Conservation (phyloP, 1,284 basidiomycete species). For the Puccinia novopanici region DNA sequence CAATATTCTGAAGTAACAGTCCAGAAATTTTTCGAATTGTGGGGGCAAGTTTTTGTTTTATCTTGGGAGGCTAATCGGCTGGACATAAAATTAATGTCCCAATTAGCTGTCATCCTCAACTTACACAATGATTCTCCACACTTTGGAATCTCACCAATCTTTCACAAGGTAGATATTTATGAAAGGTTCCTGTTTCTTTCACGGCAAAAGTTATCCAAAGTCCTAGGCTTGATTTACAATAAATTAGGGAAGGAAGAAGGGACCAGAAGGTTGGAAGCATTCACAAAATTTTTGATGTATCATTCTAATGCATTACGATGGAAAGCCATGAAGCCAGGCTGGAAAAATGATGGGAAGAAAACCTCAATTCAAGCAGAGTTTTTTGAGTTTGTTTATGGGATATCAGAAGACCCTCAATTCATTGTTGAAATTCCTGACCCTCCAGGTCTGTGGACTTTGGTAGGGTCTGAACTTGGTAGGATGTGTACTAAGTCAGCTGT, state of each 20-base stretch:
- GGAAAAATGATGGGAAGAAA: no score
- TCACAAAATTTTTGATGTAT: not conserved
- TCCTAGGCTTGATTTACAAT: not conserved
- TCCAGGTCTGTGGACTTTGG: not conserved
- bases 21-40: not conserved
- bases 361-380: not conserved
- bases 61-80: not conserved
- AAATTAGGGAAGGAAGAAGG: constrained; percentile 10
- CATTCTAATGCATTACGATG: not conserved
- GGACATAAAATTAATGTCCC: not conserved
- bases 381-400: not conserved
- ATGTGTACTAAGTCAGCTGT: not conserved
- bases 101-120: not conserved
- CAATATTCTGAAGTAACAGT: not conserved
- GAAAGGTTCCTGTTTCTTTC: not conserved
- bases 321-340: not conserved
- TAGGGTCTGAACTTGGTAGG: no score
- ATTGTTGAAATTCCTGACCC: not conserved
- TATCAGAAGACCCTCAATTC: not conserved
- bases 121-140: not conserved
- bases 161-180: not conserved
- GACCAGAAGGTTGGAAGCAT: constrained; percentile 4
- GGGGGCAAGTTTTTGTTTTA: not conserved
- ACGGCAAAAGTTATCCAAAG: not conserved
- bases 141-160: not conserved